Percentiles rank a stretch among this genome's conserved stretches.
Evolutionary conservation across 176 grass and related monocot genomes (phyloP).

Genomic region (Musa itinerans): DNA sequence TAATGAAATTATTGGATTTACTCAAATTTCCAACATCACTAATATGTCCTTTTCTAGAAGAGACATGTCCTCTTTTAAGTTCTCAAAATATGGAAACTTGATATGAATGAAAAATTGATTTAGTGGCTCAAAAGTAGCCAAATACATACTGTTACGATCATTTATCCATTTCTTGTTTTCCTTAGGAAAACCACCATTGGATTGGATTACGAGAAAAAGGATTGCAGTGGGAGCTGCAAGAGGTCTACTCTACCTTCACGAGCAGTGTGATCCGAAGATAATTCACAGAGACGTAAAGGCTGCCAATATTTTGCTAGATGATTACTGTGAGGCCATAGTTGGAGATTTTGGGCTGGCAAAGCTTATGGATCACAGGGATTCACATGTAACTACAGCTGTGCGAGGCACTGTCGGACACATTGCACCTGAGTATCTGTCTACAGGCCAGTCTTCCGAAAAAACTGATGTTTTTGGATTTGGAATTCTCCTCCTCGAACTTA

Average conservation of each 20-base stretch:
- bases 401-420: conserved; percentile 90
- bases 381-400: conserved; percentile 85
- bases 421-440: conserved; percentile 88
- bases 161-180: conserved; percentile 17
- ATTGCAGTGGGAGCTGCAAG: conserved; percentile 81
- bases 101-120: too few species aligned
- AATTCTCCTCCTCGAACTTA: conserved; percentile 82
- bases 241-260: conserved; percentile 87
- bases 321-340: conserved; percentile 75
- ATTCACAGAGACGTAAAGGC: conserved; percentile 97
- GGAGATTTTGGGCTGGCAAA: conserved; percentile 93
- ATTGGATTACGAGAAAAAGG: conserved; percentile 80
- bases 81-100: too few species aligned
- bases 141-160: too few species aligned
- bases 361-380: conserved; percentile 78
- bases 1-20: background rate
- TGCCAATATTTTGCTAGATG: conserved; percentile 78
- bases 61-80: too few species aligned
- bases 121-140: too few species aligned
- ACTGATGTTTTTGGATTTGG: conserved; percentile 97
- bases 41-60: too few species aligned
- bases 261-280: conserved; percentile 98
- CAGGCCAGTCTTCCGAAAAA: conserved; percentile 88
- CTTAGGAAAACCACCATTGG: conserved; percentile 75
- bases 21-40: background rate